A percentile compares a stretch with the other conserved stretches of the same genome.
These are phyloP conservation scores for Metschnikowia cerradonensis DNA, from an alignment of 805 yeast genomes.

Conservation along the genomic window DNA sequence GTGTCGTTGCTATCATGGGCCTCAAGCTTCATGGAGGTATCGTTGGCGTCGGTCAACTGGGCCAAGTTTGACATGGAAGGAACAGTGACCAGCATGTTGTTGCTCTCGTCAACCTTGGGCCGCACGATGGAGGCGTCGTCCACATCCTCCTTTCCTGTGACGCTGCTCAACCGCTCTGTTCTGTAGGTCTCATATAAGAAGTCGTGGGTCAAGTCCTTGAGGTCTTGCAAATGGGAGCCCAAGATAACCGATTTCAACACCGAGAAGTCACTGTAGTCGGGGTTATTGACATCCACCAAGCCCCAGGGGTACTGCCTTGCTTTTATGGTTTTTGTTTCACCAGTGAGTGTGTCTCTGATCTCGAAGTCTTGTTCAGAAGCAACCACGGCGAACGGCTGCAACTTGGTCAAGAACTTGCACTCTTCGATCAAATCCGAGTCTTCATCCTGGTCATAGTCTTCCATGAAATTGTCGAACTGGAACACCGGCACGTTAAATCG, in stretches of 20 bases:
- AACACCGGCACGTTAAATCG: conserved; percentile 69
- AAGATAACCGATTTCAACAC: conserved; percentile 64
- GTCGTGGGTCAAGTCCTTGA: conserved; percentile 76
- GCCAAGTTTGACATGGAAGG: conserved; percentile 67
- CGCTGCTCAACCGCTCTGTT: conserved; percentile 67
- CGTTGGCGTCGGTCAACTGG: conserved; percentile 33
- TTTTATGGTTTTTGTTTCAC: conserved; percentile 41
- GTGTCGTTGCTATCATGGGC: conserved; percentile 13
- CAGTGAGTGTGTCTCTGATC: conserved; percentile 39
- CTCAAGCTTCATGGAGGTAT: conserved; percentile 11
- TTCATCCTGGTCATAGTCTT: conserved; percentile 62
- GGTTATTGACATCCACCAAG: conserved; percentile 49
- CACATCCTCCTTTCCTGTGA: conserved; percentile 40
- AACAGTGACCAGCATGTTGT: conserved; percentile 18
- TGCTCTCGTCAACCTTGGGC: conserved; percentile 20
- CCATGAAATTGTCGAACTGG: conserved; percentile 54
- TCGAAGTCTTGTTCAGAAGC: conserved; percentile 57
- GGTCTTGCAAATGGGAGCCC: conserved; percentile 80
- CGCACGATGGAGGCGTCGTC: conserved; percentile 22
- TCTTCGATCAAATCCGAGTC: conserved; percentile 75
- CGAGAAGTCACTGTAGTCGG: conserved; percentile 50
- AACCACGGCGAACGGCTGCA: conserved; percentile 76
- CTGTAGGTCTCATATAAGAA: conserved; percentile 74
- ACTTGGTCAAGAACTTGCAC: conserved; percentile 51
- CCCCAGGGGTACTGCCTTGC: conserved; percentile 82